phyloP scores from a whole-genome alignment of 140 eudicot species.

The Flaveria floridana region DNA sequence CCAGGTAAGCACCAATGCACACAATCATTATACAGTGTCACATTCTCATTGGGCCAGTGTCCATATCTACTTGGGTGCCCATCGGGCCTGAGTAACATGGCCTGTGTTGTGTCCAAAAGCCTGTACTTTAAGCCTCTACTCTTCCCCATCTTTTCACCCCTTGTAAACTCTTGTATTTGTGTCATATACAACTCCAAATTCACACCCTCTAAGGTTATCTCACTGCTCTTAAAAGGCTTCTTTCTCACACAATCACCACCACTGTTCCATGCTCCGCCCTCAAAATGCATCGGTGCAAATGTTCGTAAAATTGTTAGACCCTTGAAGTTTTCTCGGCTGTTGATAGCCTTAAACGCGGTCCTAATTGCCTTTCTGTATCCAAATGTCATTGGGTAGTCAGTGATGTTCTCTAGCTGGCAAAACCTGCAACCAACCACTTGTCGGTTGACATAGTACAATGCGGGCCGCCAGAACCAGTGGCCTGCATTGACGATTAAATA shows the following conservation, averaged over 20 bases:
- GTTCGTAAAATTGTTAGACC: conserved; percentile 58
- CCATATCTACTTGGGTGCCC: conserved; percentile 88
- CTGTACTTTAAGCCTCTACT: conserved; percentile 46
- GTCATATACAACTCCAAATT: conserved; percentile 65
- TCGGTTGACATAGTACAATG: conserved; percentile 45
- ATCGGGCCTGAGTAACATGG: conserved; percentile 78
- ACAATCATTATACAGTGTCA: conserved; percentile 61
- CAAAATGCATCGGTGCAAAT: conserved; percentile 72
- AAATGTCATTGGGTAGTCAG: conserved; percentile 49
- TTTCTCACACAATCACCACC: conserved; percentile 64
- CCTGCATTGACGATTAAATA: conserved; percentile 61
- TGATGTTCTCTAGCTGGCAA: conserved; percentile 49
- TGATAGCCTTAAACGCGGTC: conserved; percentile 62
- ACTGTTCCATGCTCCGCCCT: conserved; percentile 58
- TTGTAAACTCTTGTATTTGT: conserved; percentile 61
- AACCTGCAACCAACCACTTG: conserved; percentile 58
- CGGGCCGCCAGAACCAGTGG: conserved; percentile 67
- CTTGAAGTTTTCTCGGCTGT: conserved; percentile 37
- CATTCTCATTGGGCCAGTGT: conserved; percentile 69
- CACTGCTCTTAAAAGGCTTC: conserved; percentile 58
- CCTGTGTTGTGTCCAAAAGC: conserved; percentile 58
- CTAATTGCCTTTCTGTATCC: conserved; percentile 58
- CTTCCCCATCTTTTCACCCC: conserved; percentile 48
- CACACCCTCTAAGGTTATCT: conserved; percentile 47
- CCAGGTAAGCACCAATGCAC: conserved; percentile 93